Evolutionary conservation across 345 rosid genomes (phyloP).

Genomic region (Schrenkiella parvula): DNA sequence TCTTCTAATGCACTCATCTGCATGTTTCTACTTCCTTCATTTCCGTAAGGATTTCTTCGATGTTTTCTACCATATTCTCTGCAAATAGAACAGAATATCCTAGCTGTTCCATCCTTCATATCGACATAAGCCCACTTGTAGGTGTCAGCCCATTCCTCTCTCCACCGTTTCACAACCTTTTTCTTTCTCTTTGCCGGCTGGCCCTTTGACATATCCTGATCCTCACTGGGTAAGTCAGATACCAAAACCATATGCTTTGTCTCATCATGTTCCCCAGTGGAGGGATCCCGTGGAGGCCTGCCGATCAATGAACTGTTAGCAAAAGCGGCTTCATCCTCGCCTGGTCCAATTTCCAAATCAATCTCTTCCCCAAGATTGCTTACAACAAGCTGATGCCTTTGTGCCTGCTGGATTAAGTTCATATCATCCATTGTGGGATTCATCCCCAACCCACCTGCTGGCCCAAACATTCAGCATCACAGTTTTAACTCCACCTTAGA

Average conservation of each 20-base stretch:
- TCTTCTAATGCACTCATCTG: conserved; percentile 99
- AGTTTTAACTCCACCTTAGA: conserved; percentile 37
- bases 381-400: conserved; percentile 90
- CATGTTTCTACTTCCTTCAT: conserved; percentile 99
- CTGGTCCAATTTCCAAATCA: conserved; percentile 95
- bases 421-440: conserved; percentile 94
- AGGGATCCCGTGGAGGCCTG: conserved; percentile 60
- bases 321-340: conserved; percentile 85
- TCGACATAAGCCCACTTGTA: conserved; percentile 99
- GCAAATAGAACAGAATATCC: conserved; percentile 97
- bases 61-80: conserved; percentile 98
- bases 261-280: conserved; percentile 79
- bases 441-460: conserved; percentile 76
- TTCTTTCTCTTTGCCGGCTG: conserved; percentile 84
- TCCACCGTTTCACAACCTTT: conserved; percentile 97
- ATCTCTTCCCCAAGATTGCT: conserved; percentile 95
- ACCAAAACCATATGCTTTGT: conserved; percentile 70
- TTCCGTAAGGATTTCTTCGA: conserved; percentile 95
- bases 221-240: conserved; percentile 64
- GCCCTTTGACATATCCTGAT: conserved; percentile 62
- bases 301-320: conserved; percentile 67
- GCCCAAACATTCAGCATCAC: conserved; percentile 97
- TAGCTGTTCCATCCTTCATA: conserved; percentile 91
- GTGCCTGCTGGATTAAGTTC: conserved; percentile 94
- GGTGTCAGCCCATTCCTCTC: conserved; percentile 99